These are phyloP conservation scores for Amanita muscaria DNA, from an alignment of 768 basidiomycete species.

Conservation along the genomic window DNA sequence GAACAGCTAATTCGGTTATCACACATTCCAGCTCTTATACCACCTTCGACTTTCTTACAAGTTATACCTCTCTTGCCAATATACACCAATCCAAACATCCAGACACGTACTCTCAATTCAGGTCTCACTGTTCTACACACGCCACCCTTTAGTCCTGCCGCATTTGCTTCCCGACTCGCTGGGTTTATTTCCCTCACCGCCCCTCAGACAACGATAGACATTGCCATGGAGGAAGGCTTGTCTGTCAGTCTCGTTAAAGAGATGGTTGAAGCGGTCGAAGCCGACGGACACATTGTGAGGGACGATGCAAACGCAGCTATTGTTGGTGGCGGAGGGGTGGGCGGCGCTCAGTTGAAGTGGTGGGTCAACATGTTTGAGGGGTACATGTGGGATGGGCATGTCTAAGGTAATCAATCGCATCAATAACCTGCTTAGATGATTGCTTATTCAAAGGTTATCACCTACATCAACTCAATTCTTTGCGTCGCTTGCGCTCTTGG, in stretches of 20 bases:
- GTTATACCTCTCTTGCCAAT: constrained; percentile 58
- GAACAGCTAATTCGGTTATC: neutral
- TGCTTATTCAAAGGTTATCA: too few relatives aligned
- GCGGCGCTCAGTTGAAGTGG: constrained; percentile 61
- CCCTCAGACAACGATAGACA: constrained; percentile 53
- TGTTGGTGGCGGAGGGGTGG: constrained; percentile 34
- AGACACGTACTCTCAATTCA: constrained; percentile 58
- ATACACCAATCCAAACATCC: constrained; percentile 62
- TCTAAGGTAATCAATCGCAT: neutral
- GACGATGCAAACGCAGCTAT: constrained; percentile 51
- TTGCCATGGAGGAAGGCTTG: constrained; percentile 64
- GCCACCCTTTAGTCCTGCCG: constrained; percentile 57
- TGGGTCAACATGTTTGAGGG: constrained; percentile 56
- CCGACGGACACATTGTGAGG: constrained; percentile 59
- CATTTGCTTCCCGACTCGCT: constrained; percentile 62
- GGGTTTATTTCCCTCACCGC: constrained; percentile 42
- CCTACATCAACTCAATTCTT: too few relatives aligned
- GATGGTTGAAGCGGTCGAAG: constrained; percentile 71
- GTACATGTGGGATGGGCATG: constrained; percentile 73
- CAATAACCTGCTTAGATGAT: too few relatives aligned
- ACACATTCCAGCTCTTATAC: constrained; percentile 61
- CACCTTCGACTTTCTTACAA: constrained; percentile 79
- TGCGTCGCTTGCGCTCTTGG: too few relatives aligned
- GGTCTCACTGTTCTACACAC: constrained; percentile 80
- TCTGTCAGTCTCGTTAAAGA: constrained; percentile 68